Evolutionary conservation across 192 early-diverging fungal genomes (phyloP), one percentile per base, ranked within the genome.

Genomic region (Linnemannia zychae): DNA sequence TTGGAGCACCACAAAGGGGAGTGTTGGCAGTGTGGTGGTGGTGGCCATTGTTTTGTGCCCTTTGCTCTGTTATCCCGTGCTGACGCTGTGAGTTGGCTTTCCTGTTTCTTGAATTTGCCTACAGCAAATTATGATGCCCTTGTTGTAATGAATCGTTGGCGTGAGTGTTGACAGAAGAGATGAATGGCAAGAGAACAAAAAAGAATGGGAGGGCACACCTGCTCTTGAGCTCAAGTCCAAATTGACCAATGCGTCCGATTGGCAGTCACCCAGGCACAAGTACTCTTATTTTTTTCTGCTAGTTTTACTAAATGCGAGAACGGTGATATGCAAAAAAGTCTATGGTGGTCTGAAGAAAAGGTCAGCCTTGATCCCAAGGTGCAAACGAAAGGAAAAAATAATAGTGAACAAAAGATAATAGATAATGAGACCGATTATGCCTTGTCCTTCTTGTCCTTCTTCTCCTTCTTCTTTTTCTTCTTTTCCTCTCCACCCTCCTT

Each of bases 1-100:
- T 22, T 67, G 71, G n/a, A 85, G 68, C 24, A 79, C 69, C 46
- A 85, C 83, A 33, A 76, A 79, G 36, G 77, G 82, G 0, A 84
- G 73, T 38, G 77, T 65, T 22, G 83, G 83, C n/a, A 85, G 7
- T 22, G 68, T 22, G 22, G 67, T n/a, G 60, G 66, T 76, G 40
- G 65, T 18, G 69, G 48, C 47, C 36, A 53, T 69, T 68, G 7
- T 68, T 68, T 38, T 36, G 13, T 67, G 28, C 18, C 36, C 36
- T 12, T 1, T 67, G 4, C 11, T 38, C 38, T 15, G 2, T 38
- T n/a, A 22, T n/a, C n/a, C n/a, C n/a, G 17, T 68, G 11, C 3
- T 40, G 37, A 11, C 52, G 28, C 15, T 4, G 57, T 63, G 53
- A 28, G 1, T 7, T 18, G 17, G 36, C 7, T 40, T 11, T 9